A percentile compares a stretch with the other conserved stretches of the same genome.
These are phyloP conservation scores for Solanum hybrid DNA, from an alignment of 305 asterid genomes.

Conservation along the genomic window DNA sequence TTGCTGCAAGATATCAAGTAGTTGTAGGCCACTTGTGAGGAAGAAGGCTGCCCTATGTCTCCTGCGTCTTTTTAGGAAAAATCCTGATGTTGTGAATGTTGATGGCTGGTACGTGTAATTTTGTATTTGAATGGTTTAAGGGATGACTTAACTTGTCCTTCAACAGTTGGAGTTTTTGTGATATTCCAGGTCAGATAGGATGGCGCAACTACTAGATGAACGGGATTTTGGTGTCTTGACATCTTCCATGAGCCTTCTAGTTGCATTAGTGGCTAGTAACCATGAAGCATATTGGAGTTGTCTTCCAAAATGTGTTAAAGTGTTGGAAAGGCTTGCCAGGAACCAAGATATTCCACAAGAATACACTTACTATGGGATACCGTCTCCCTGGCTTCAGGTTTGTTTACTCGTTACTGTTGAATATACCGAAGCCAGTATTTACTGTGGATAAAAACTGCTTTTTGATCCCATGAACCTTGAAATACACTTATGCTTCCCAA, in stretches of 20 bases:
- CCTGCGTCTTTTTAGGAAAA: conserved; percentile 85
- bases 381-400: conserved; percentile 99
- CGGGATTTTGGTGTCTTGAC: conserved; percentile 98
- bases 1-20: conserved; percentile 63
- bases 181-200: conserved; percentile 85
- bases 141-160: not conserved
- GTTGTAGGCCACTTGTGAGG: conserved; percentile 98
- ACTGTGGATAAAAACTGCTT: not conserved
- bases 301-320: conserved; percentile 92
- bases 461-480: not conserved
- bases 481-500: not conserved
- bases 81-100: conserved; percentile 95
- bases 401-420: conserved; percentile 21
- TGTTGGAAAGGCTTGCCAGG: conserved; percentile 89
- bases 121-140: not conserved
- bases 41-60: conserved; percentile 98
- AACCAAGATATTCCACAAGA: conserved; percentile 99
- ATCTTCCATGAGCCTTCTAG: conserved; percentile 94
- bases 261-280: conserved; percentile 89
- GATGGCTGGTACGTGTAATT: conserved; percentile 80
- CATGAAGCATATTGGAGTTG: conserved; percentile 98
- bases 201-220: conserved; percentile 95
- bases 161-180: conserved; percentile 6
- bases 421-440: not conserved
- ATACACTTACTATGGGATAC: conserved; percentile 98